Evolutionary conservation across 1,139 yeast species (phyloP), one percentile per base, ranked within the genome.

Genomic region (Geotrichum candidum): DNA sequence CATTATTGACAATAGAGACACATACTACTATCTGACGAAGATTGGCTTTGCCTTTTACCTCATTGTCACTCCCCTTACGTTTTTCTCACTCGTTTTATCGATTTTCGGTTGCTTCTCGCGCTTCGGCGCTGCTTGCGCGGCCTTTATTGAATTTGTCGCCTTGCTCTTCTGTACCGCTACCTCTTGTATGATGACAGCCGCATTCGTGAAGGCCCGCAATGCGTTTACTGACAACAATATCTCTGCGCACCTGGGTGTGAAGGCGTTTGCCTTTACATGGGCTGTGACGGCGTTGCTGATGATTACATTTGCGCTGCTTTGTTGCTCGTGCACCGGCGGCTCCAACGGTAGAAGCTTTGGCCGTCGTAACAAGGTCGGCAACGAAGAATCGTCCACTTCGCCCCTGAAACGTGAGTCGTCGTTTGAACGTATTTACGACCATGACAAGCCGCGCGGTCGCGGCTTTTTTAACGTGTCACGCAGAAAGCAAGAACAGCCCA

Each of bases 11-110:
- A 70, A 79, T 69, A 78, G 84, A 65, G 75, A 80, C 64, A 68
- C 80, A 45, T 87, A 82, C 73, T 89, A 79, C 74, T 86, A 84
- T 74, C 75, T 85, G 68, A 80, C 90, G 25, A 82, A 90, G 67
- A 80, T 84, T 67, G 85, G 88, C 27, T 88, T 83, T 80, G 88
- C 89, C 1, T 86, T 87, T 76, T 78, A 81, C 72, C 71, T 89
- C 57, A 77, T 87, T 61, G 88, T 85, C 7, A 74, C 87, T 60
- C 76, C 81, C 51, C 86, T 86, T 71, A 73, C 82, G n/a, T 74
- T 82, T 2, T 58, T 83, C n/a, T 78, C 87, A 0, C 69, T 83
- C 53, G 58, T 82, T 54, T 74, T 80, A 51, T 68, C 78, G 29
- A 55, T 77, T 35, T 61, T 74, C 25, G 70, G 78, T 35, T 66